Evolutionary conservation across 495 filamentous ascomycete species (phyloP), one percentile per base, ranked within the genome.

Genomic region (Penicillium longicatenatum): DNA sequence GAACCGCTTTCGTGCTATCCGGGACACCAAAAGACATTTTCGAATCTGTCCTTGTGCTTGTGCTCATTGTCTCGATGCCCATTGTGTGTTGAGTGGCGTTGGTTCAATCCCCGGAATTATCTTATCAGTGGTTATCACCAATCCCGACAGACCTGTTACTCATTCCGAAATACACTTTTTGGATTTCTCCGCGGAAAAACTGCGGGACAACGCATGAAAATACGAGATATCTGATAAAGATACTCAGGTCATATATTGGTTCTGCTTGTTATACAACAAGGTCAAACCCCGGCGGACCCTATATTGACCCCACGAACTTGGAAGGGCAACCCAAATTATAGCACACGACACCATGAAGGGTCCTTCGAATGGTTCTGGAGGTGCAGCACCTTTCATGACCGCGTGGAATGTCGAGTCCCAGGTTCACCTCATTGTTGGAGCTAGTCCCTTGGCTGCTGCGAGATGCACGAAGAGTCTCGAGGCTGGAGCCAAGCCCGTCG

Each of bases 391-490:
- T 12, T 78, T 98, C 24, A 82, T 98, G 49, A 88, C 91, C 35
- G 87, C 92, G 9, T 79, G 87, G 56, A 86, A 97, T 65, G 88
- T 82, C 45, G 81, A 84, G 1, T 82, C 80, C 2, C 92, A 97
- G 62, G 74, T 93, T 49, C 94, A 98, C 71, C 76, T 98, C 39
- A 86, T 98, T 46, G 66, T 97, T 49, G 94, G 95, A 33, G 84
- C 89, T 31, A 93, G 90, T 70, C 86, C 94, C 44, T 80, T 98
- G 31, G 95, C 95, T 30, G 87, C 89, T 42, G 84, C 91, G 14
- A 84, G 94, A 51, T 92, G 89, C 68, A 72, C 83, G 19, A 91
- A 89, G 61, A 94, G 91, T 16, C 67, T 97, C 17, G 85, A 90
- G 56, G 87, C 89, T n/a, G 94, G 93, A 70, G 94, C 95, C 59